Percentiles rank a stretch among this genome's conserved stretches.
Conservation (phyloP, 345 rosid species). For the Bretschneidera sinensis region DNA sequence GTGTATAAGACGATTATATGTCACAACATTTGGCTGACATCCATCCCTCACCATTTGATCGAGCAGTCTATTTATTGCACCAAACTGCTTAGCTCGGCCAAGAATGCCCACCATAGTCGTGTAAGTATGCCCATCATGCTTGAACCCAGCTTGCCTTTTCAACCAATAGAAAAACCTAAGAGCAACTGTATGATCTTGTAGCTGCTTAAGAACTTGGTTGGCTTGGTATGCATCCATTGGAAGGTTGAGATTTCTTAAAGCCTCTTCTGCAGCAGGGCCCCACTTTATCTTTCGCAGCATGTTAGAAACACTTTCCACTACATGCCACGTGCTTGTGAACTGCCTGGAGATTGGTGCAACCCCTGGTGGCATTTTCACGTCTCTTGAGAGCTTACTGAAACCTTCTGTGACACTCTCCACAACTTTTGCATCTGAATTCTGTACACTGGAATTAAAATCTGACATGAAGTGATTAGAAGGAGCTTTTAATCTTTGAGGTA, state of each 20-base stretch:
- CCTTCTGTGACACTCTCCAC: slow-evolving; percentile 27
- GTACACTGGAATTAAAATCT: slow-evolving; percentile 28
- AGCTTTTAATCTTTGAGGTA: slow-evolving; percentile 35
- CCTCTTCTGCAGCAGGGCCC: slow-evolving; percentile 76
- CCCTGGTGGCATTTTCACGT: slow-evolving; percentile 34
- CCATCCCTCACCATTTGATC: slow-evolving; percentile 80
- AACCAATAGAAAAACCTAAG: slow-evolving; percentile 85
- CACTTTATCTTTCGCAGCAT: slow-evolving; percentile 52
- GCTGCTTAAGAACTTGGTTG: slow-evolving; percentile 81
- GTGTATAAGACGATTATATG: slow-evolving; percentile 86
- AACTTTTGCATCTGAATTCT: slow-evolving; percentile 34
- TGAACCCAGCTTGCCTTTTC: slow-evolving; percentile 58
- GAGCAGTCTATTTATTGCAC: slow-evolving; percentile 58
- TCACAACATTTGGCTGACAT: slow-evolving; percentile 81
- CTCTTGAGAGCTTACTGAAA: slow-evolving; percentile 35
- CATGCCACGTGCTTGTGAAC: slow-evolving; percentile 25
- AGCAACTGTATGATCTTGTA: slow-evolving; percentile 72
- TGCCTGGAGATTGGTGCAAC: slow-evolving; percentile 39
- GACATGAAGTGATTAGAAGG: slow-evolving; percentile 31
- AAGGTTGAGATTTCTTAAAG: slow-evolving; percentile 47
- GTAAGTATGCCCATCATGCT: slow-evolving; percentile 89
- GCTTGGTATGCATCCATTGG: slow-evolving; percentile 77
- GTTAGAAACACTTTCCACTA: slow-evolving; percentile 53
- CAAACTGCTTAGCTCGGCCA: slow-evolving; percentile 81
- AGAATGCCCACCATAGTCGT: slow-evolving; percentile 95